phyloP scores from a whole-genome alignment of 2,329 filamentous ascomycete species.

The Colletotrichum tabaci region DNA sequence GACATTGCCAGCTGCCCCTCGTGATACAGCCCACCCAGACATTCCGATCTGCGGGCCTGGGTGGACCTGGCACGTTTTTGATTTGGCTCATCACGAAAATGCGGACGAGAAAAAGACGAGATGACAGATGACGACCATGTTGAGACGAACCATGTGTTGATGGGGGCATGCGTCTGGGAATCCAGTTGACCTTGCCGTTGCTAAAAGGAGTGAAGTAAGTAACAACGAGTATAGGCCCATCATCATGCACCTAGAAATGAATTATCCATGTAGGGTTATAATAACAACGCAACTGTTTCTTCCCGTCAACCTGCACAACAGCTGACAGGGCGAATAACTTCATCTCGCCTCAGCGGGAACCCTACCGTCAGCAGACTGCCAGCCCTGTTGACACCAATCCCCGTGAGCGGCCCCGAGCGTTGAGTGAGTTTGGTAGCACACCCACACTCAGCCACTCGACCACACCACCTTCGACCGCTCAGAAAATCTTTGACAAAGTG shows the following conservation, averaged over 20 bases:
- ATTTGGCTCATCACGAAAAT: not conserved
- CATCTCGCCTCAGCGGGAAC: not conserved
- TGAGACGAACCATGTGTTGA: conserved; percentile 20
- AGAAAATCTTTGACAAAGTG: not conserved
- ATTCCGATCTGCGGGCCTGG: conserved; percentile 31
- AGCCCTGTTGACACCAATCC: not conserved
- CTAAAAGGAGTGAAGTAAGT: conserved; percentile 8
- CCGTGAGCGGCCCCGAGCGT: not conserved
- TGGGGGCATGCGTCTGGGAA: not conserved
- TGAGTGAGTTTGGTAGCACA: too few relatives aligned
- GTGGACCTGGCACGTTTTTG: conserved; percentile 21
- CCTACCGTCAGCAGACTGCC: too few relatives aligned
- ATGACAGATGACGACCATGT: conserved; percentile 4
- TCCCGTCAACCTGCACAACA: not conserved
- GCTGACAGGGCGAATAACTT: not conserved
- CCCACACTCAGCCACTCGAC: not conserved
- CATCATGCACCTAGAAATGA: too few relatives aligned
- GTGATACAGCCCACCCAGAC: conserved; percentile 7
- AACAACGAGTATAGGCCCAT: too few relatives aligned
- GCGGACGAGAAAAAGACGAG: conserved; percentile 6
- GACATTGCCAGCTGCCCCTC: conserved; percentile 18
- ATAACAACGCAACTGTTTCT: too few relatives aligned
- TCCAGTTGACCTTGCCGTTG: not conserved
- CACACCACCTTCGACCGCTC: too few relatives aligned
- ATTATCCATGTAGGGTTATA: too few relatives aligned